A percentile compares a stretch with the other conserved stretches of the same genome.
Evolutionary conservation across 495 filamentous ascomycete species (phyloP).

Genomic region (Pyronema omphalodes): DNA sequence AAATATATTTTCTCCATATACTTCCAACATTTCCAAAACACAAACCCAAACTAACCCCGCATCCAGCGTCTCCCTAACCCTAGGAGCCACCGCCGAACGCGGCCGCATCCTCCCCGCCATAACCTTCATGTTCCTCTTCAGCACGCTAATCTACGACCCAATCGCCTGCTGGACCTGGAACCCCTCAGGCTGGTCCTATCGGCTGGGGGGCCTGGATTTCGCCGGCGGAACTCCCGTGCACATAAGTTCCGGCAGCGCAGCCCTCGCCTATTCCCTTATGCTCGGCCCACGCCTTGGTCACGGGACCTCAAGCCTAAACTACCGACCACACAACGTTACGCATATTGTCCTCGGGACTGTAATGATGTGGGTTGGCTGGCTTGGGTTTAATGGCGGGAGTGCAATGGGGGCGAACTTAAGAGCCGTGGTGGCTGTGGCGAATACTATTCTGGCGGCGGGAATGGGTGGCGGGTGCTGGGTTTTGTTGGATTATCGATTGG

Average conservation of each 20-base stretch:
- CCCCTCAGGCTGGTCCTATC: slow-evolving; percentile 59
- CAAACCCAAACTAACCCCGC: not conserved
- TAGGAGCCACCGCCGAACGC: slow-evolving; percentile 81
- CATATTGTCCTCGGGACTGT: slow-evolving; percentile 94
- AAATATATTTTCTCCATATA: too few relatives aligned
- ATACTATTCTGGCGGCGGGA: slow-evolving; percentile 60
- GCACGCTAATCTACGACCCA: slow-evolving; percentile 83
- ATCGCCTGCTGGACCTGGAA: slow-evolving; percentile 99
- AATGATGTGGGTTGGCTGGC: slow-evolving; percentile 98
- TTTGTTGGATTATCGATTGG: slow-evolving; percentile 80
- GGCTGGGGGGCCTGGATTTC: slow-evolving; percentile 81
- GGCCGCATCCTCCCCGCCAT: slow-evolving; percentile 87
- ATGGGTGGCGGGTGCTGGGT: slow-evolving; percentile 92
- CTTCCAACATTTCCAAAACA: too few relatives aligned
- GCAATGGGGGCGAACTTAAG: slow-evolving; percentile 81
- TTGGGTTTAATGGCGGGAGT: slow-evolving; percentile 92
- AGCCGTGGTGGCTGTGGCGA: slow-evolving; percentile 55
- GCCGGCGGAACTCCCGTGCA: slow-evolving; percentile 94
- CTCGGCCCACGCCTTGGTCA: slow-evolving; percentile 56
- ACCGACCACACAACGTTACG: slow-evolving; percentile 93
- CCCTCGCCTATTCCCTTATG: slow-evolving; percentile 69
- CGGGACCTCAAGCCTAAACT: slow-evolving; percentile 74
- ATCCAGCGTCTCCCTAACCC: slow-evolving; percentile 62
- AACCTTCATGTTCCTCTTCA: slow-evolving; percentile 94
- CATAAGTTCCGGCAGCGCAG: slow-evolving; percentile 77